phyloP scores from a whole-genome alignment of 2,329 filamentous ascomycete species.

The Fusarium sp. region DNA sequence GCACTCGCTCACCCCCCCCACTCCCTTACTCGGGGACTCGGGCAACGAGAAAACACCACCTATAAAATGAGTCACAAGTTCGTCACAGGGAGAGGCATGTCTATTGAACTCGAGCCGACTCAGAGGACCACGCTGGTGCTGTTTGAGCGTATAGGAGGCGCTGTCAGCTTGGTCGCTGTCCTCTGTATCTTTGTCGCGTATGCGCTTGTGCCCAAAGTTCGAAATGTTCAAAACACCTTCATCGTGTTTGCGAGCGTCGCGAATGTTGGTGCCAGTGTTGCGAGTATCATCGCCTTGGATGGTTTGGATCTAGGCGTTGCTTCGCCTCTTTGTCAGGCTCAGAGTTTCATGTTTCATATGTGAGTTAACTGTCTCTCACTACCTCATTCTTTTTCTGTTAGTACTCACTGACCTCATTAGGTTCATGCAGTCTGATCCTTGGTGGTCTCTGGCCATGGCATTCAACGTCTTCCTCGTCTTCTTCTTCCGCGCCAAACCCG shows the following conservation, averaged over 20 bases:
- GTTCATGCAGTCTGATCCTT: slow-evolving; percentile 80
- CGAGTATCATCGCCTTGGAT: slow-evolving; percentile 75
- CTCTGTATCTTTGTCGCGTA: slow-evolving; percentile 63
- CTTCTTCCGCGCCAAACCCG: slow-evolving; percentile 67
- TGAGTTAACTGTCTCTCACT: slow-evolving; percentile 52
- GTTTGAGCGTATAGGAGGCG: slow-evolving; percentile 63
- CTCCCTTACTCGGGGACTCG: slow-evolving; percentile 3
- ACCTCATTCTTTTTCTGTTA: slow-evolving; percentile 52
- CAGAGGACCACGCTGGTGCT: slow-evolving; percentile 55
- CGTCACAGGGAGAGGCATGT: slow-evolving; percentile 21
- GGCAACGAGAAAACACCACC: slow-evolving; percentile 1
- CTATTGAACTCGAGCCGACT: slow-evolving; percentile 46
- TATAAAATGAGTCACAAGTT: slow-evolving; percentile 20
- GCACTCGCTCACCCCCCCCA: neutral
- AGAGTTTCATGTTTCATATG: slow-evolving; percentile 72
- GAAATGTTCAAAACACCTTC: slow-evolving; percentile 69
- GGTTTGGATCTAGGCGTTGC: slow-evolving; percentile 64
- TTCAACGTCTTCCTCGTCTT: slow-evolving; percentile 80
- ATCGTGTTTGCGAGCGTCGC: slow-evolving; percentile 69
- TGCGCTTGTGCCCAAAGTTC: slow-evolving; percentile 58
- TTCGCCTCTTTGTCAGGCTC: slow-evolving; percentile 68
- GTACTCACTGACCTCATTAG: slow-evolving; percentile 54
- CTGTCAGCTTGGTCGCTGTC: slow-evolving; percentile 61
- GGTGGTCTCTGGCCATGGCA: slow-evolving; percentile 85
- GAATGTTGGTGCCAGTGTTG: slow-evolving; percentile 68